These are phyloP conservation scores for Cryptococcus sp. DNA, from an alignment of 1,284 basidiomycete species.

Conservation along the genomic window DNA sequence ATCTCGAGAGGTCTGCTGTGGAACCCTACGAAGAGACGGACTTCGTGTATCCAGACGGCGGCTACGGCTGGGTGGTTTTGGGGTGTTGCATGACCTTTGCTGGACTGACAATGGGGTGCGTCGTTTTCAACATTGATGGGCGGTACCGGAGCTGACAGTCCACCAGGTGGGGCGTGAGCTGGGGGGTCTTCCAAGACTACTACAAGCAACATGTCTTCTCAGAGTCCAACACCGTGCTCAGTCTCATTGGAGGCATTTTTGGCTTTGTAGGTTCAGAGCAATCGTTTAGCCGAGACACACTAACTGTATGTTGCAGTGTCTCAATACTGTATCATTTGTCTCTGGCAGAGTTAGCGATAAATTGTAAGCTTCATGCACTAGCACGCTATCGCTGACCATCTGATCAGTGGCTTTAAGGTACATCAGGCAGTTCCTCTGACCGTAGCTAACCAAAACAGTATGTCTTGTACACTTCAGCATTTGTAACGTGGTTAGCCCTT, in stretches of 20 bases:
- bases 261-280: conserved; percentile 3
- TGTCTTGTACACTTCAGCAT: conserved; percentile 15
- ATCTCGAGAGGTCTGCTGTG: too few relatives aligned
- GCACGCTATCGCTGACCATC: too few relatives aligned
- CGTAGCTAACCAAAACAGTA: conserved; percentile 6
- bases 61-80: conserved; percentile 42
- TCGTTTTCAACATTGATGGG: too few relatives aligned
- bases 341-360: too few relatives aligned
- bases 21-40: too few relatives aligned
- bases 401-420: too few relatives aligned
- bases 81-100: conserved; percentile 30
- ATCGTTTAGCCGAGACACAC: too few relatives aligned
- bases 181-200: conserved; percentile 35
- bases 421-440: too few relatives aligned
- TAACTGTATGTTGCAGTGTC: too few relatives aligned
- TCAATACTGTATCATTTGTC: too few relatives aligned
- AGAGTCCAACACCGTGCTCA: conserved; percentile 13
- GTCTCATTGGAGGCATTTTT: conserved; percentile 8
- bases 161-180: conserved; percentile 31
- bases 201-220: conserved; percentile 23
- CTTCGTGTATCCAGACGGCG: conserved; percentile 35
- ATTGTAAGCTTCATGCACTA: too few relatives aligned
- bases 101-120: conserved; percentile 30
- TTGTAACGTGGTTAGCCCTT: conserved; percentile 27
- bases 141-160: too few relatives aligned